Evolutionary conservation across 1,284 basidiomycete genomes (phyloP).

Genomic region (Heterobasidion annosum): DNA sequence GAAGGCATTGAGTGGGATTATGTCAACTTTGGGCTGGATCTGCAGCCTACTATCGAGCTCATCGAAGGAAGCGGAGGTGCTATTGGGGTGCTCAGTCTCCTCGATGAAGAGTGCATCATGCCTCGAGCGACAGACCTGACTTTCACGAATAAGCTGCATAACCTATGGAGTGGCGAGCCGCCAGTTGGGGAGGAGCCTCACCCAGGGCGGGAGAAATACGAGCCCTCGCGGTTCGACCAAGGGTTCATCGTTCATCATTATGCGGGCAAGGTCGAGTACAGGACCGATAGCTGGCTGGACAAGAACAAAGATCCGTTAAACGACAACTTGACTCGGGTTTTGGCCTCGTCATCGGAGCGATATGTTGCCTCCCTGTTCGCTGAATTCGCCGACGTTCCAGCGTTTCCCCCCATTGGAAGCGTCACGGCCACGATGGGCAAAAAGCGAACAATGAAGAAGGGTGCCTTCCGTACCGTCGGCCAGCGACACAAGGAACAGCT

Average conservation of each 20-base stretch:
- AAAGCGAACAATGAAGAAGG: slow-evolving; percentile 84
- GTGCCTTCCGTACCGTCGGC: slow-evolving; percentile 93
- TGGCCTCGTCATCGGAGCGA: slow-evolving; percentile 77
- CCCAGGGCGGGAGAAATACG: slow-evolving; percentile 77
- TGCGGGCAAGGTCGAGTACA: slow-evolving; percentile 94
- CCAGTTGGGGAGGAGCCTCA: slow-evolving; percentile 48
- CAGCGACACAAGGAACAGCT: slow-evolving; percentile 98
- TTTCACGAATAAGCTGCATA: slow-evolving; percentile 88
- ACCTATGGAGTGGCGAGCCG: slow-evolving; percentile 52
- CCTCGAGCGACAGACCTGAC: slow-evolving; percentile 94
- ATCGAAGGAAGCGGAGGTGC: slow-evolving; percentile 73
- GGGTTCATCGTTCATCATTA: slow-evolving; percentile 97
- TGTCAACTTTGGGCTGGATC: slow-evolving; percentile 95
- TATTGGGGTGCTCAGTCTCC: slow-evolving; percentile 88
- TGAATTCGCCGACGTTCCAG: slow-evolving; percentile 60
- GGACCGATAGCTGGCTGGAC: slow-evolving; percentile 95
- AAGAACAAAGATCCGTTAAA: slow-evolving; percentile 99
- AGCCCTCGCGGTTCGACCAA: slow-evolving; percentile 82
- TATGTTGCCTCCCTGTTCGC: slow-evolving; percentile 82
- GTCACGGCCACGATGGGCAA: slow-evolving; percentile 48
- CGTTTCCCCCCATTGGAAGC: slow-evolving; percentile 19
- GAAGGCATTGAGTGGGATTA: slow-evolving; percentile 99
- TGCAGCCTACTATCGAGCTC: slow-evolving; percentile 97
- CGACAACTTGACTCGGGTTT: slow-evolving; percentile 88
- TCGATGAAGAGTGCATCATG: slow-evolving; percentile 99